A percentile compares a stretch with the other conserved stretches of the same genome.
phyloP scores from a whole-genome alignment of 768 basidiomycete genomes.

The Leccinum uliginosum region DNA sequence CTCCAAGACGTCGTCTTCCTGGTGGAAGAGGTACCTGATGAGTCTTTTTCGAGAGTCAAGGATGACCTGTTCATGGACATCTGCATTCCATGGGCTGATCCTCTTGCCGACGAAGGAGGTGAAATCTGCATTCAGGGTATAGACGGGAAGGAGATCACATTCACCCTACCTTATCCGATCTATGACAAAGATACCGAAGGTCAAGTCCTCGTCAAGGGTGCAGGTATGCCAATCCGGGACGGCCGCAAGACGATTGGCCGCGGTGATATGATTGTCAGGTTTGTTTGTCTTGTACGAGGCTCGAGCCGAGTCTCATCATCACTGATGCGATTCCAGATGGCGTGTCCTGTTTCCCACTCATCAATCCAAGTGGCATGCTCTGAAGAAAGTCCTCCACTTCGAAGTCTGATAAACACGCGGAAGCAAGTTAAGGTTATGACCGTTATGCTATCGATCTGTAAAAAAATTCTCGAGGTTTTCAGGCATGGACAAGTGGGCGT shows the following conservation, averaged over 20 bases:
- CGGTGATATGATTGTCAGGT: slow-evolving; percentile 65
- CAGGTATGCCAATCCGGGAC: slow-evolving; percentile 67
- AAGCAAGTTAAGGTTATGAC: slow-evolving; percentile 11
- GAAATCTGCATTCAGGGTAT: slow-evolving; percentile 51
- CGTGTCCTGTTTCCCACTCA: slow-evolving; percentile 30
- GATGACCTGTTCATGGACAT: slow-evolving; percentile 56
- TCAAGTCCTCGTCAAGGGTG: slow-evolving; percentile 47
- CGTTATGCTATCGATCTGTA: slow-evolving; percentile 16
- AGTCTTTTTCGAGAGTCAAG: slow-evolving; percentile 51
- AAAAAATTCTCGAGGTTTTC: slow-evolving; percentile 12
- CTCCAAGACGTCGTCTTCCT: slow-evolving; percentile 67
- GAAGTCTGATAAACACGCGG: slow-evolving; percentile 18
- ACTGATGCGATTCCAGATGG: slow-evolving; percentile 21
- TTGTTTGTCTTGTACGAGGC: slow-evolving; percentile 9
- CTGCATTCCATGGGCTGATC: slow-evolving; percentile 53
- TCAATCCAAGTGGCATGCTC: slow-evolving; percentile 29
- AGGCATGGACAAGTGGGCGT: slow-evolving; percentile 12
- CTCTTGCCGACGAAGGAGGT: slow-evolving; percentile 43
- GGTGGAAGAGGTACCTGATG: slow-evolving; percentile 54
- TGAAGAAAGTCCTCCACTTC: slow-evolving; percentile 28
- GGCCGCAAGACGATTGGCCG: slow-evolving; percentile 48
- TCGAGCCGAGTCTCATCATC: neutral
- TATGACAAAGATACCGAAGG: slow-evolving; percentile 47
- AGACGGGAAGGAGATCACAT: slow-evolving; percentile 49
- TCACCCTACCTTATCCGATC: slow-evolving; percentile 51